phyloP scores from a whole-genome alignment of 768 basidiomycete species.

The Auricularia sp. region DNA sequence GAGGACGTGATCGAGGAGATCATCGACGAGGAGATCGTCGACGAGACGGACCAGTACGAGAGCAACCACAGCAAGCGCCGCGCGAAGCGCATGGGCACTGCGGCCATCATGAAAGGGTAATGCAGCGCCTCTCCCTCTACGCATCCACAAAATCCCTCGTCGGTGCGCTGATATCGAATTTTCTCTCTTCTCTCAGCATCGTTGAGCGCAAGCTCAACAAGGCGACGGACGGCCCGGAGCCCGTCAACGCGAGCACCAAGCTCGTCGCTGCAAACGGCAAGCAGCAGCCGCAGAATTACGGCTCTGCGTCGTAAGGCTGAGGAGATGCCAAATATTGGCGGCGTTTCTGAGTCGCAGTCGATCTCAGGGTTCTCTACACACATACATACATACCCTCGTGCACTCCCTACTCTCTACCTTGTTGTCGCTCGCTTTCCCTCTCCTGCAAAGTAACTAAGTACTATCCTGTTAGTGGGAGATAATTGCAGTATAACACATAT shows the following conservation, averaged over 20 bases:
- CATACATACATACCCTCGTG: no score
- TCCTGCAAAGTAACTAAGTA: no score
- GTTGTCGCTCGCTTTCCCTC: no score
- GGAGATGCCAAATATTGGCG: no score
- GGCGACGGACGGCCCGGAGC: neutral
- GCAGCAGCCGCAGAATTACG: neutral
- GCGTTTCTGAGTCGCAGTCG: no score
- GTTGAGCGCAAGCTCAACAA: neutral
- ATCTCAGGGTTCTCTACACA: no score
- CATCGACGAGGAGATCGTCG: constrained; percentile 90
- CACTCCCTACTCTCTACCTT: no score
- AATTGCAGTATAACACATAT: no score
- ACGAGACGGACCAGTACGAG: constrained; percentile 86
- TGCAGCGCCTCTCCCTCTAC: neutral
- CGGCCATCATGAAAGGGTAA: constrained; percentile 50
- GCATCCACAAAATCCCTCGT: no score
- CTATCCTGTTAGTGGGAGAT: no score
- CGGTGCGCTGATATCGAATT: neutral
- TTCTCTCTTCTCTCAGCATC: neutral
- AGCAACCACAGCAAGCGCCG: constrained; percentile 74
- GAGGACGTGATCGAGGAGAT: constrained; percentile 79
- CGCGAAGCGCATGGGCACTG: constrained; percentile 62
- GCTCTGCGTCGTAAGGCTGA: neutral
- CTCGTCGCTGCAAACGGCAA: neutral
- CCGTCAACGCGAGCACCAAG: neutral